A percentile compares a stretch with the other conserved stretches of the same genome.
Conservation (phyloP, 768 basidiomycete genomes). For the Tylopilus sp. region DNA sequence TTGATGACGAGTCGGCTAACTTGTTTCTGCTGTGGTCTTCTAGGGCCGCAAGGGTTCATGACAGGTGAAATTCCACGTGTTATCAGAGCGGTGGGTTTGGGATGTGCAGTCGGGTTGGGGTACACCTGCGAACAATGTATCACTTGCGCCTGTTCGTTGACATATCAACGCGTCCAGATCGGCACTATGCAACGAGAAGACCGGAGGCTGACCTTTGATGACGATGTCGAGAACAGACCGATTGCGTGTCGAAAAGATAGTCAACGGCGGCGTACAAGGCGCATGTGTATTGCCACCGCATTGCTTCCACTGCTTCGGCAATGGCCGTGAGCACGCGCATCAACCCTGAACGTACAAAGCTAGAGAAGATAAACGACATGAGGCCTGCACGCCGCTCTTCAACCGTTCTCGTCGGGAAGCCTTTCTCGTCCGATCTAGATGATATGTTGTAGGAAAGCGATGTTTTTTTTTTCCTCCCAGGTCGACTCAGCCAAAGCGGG, state of each 20-base stretch:
- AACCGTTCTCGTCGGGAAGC: conserved; percentile 4
- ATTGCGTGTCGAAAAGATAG: not conserved
- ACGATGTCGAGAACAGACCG: not conserved
- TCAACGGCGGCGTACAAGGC: not conserved
- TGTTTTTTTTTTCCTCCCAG: not conserved
- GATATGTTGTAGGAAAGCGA: not conserved
- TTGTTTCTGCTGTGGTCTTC: conserved; percentile 1
- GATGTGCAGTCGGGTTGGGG: not conserved
- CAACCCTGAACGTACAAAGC: not conserved
- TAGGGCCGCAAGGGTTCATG: not conserved
- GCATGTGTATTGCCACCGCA: not conserved
- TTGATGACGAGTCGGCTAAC: not conserved
- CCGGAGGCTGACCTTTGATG: not conserved
- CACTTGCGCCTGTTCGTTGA: not conserved
- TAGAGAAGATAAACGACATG: not conserved
- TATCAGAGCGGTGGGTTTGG: not conserved
- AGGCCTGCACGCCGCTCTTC: not conserved
- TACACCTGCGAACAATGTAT: not conserved
- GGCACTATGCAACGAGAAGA: not conserved
- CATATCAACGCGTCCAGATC: not conserved
- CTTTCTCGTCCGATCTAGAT: not conserved
- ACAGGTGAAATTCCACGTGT: not conserved
- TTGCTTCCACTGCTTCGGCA: not conserved
- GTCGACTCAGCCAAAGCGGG: not conserved
- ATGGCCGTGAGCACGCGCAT: not conserved